Base-by-base conservation (phyloP, 106 monocot species). In the Dendrobium nobile region DNA sequence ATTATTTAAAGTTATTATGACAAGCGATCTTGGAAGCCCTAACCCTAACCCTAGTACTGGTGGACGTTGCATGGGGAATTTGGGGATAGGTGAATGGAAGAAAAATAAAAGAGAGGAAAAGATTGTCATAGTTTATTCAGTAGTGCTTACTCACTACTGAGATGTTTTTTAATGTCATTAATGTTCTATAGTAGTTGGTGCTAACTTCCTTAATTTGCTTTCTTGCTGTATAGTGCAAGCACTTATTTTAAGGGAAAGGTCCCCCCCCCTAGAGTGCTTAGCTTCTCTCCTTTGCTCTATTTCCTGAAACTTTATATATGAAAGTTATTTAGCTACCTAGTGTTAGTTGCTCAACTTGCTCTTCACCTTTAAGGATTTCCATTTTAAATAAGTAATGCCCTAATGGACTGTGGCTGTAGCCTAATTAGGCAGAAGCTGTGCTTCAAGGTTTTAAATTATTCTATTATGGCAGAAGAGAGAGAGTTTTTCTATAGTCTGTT, bases 21-120 rank as follows among this genome's bases (percentile, higher is more conserved):
- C 56, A 56, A 3, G 56, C 56, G 13, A 19, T 56, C 56, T 56
- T 15, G 6, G 45, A 7, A 82, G 80, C 87, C 86, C 84, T 84
- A 86, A 88, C 84, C 86, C 84, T 86, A 88, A 84, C 67, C 82
- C 82, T 61, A 47, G 78, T 48, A 67, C 65, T 20, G 42, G 47
- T 82, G 79, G 67, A 89, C 82, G 89, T 89, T 86, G 91, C 89
- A 94, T 89, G 94, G 83, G 78, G 75, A 75, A 75, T 80, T 84
- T 80, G 47, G 80, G 77, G 81, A 80, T 54, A 31, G 59, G 85
- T 42, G 82, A 81, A 67, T 48, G 9, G 15, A 74, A 48, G 73
- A 82, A 40, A 67, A 67, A 24, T 67, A 67, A 27, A 28, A 10
- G 67, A 27, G 27, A 28, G 67, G 1, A 70, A 70, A 33, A 13